A percentile compares a stretch with the other conserved stretches of the same genome.
Conservation (phyloP, 192 early-diverging fungal genomes). For the Coemansia nantahalensis region DNA sequence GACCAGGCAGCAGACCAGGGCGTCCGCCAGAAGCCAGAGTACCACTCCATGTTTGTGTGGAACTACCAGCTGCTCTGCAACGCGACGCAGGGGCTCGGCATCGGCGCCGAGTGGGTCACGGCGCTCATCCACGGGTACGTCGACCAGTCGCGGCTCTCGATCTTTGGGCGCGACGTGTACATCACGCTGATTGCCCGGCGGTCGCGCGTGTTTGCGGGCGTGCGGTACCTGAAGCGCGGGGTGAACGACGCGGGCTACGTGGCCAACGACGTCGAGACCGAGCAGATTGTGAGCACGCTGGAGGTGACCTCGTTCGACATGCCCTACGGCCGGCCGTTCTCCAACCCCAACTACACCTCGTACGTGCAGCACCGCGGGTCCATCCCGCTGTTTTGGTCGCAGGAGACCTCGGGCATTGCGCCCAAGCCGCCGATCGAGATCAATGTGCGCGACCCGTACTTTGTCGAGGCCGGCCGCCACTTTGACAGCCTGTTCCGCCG, state of each 20-base stretch:
- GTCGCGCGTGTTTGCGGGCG: conserved; percentile 93
- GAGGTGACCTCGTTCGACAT: conserved; percentile 83
- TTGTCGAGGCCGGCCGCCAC: conserved; percentile 85
- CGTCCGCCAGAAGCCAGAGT: conserved; percentile 12
- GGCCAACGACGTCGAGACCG: conserved; percentile 98
- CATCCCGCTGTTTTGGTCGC: conserved; percentile 94
- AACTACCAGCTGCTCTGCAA: conserved; percentile 72
- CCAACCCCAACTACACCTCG: conserved; percentile 79
- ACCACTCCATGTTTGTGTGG: conserved; percentile 96
- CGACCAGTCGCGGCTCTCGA: conserved; percentile 92
- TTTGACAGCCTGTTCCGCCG: conserved; percentile 89
- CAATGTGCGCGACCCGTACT: conserved; percentile 90
- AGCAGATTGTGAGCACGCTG: conserved; percentile 95
- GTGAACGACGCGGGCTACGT: conserved; percentile 95
- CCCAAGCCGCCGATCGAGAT: conserved; percentile 95
- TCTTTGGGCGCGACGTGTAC: conserved; percentile 87
- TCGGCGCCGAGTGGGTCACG: conserved; percentile 42
- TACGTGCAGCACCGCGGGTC: conserved; percentile 98
- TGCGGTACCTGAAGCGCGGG: conserved; percentile 93
- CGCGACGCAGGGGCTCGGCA: conserved; percentile 19
- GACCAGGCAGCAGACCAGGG: too few species aligned
- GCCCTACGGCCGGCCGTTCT: conserved; percentile 51
- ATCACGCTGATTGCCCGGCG: conserved; percentile 94
- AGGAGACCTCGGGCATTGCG: conserved; percentile 87
- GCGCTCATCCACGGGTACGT: conserved; percentile 91